A percentile compares a stretch with the other conserved stretches of the same genome.
These are phyloP conservation scores for Heliosperma pusillum DNA, from an alignment of 148 eudicot genomes.

Conservation along the genomic window DNA sequence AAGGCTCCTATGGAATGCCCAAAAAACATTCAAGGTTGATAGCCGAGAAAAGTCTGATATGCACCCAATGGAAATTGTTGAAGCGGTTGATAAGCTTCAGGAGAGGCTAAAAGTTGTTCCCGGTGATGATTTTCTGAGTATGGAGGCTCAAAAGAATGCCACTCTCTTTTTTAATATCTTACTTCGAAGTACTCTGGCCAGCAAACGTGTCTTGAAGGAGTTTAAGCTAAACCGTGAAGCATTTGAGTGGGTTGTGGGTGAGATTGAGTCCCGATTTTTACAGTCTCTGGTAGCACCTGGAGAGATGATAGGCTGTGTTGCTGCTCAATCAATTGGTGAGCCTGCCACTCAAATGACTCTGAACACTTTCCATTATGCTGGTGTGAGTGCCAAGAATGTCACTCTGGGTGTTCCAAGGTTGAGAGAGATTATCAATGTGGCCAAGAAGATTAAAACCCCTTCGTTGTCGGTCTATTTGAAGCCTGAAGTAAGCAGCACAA, in stretches of 20 bases:
- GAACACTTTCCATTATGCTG: constrained; percentile 98
- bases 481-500: constrained; percentile 67
- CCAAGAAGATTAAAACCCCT: constrained; percentile 95
- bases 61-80: constrained; percentile 98
- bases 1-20: constrained; percentile 88
- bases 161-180: constrained; percentile 88
- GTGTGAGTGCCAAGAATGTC: constrained; percentile 99
- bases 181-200: constrained; percentile 86
- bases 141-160: constrained; percentile 97
- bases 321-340: constrained; percentile 99
- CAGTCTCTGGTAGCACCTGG: constrained; percentile 98
- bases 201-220: constrained; percentile 88
- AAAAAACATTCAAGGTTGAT: constrained; percentile 89
- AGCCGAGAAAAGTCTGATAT: constrained; percentile 74
- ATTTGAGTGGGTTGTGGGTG: constrained; percentile 96
- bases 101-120: constrained; percentile 92
- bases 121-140: constrained; percentile 86
- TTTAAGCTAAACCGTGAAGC: constrained; percentile 92
- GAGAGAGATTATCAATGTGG: constrained; percentile 96
- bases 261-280: constrained; percentile 89
- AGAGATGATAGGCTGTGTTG: constrained; percentile 98
- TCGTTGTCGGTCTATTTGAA: constrained; percentile 88
- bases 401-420: constrained; percentile 98
- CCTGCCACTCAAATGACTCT: constrained; percentile 99
- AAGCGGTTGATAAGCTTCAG: constrained; percentile 96